Evolutionary conservation across 805 yeast species (phyloP).

Genomic region (Sugiyamaella chiloensis): DNA sequence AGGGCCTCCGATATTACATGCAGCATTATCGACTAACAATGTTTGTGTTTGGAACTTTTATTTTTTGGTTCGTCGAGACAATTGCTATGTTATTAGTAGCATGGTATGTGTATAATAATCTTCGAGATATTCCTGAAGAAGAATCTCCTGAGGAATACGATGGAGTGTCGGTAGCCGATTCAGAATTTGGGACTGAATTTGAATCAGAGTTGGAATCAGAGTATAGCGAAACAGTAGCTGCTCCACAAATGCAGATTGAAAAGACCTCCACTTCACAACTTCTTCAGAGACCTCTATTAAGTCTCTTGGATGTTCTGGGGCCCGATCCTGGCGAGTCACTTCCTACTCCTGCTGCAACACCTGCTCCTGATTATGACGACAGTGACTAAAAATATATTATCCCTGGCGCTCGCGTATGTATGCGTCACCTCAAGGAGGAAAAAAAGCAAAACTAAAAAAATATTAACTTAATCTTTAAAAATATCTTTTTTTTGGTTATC

Average conservation of each 20-base stretch:
- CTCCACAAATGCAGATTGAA: background rate
- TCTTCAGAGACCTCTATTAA: conserved; percentile 5
- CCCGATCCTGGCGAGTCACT: conserved; percentile 12
- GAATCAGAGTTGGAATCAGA: background rate
- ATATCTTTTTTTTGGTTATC: no score
- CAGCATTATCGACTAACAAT: conserved; percentile 25
- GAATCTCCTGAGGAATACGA: background rate
- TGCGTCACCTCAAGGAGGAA: background rate
- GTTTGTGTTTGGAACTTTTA: conserved; percentile 26
- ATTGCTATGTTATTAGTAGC: conserved; percentile 19
- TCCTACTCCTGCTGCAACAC: conserved; percentile 12
- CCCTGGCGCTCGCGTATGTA: background rate
- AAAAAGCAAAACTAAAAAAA: background rate
- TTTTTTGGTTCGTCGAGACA: conserved; percentile 31
- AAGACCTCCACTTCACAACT: background rate
- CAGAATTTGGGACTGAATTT: no score
- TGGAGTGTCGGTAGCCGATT: background rate
- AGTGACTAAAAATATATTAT: background rate
- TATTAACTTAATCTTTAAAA: no score
- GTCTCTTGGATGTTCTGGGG: conserved; percentile 8
- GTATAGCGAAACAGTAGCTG: background rate
- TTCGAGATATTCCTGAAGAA: background rate
- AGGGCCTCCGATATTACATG: conserved; percentile 32
- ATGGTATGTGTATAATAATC: conserved; percentile 8
- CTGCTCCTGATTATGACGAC: conserved; percentile 4